These are phyloP conservation scores for Phialophora chinensis DNA, from an alignment of 2,329 filamentous ascomycete genomes.

Conservation along the genomic window DNA sequence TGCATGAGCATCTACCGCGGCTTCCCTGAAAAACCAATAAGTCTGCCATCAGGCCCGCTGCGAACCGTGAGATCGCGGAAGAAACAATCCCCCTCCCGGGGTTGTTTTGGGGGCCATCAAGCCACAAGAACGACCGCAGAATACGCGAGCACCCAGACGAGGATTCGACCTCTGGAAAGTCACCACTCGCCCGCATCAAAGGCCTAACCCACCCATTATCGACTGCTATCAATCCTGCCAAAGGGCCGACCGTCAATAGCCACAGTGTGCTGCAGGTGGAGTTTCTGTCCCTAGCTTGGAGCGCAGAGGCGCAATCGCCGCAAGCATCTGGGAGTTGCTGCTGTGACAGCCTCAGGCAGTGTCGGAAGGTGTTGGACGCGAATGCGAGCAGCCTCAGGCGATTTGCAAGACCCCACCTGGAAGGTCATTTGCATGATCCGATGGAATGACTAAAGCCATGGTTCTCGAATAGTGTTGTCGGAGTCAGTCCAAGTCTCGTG, in stretches of 20 bases:
- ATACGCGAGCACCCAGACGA: neutral
- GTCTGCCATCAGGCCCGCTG: neutral
- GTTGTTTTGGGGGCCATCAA: neutral
- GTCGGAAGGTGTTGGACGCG: neutral
- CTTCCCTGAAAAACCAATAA: neutral
- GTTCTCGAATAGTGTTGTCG: neutral
- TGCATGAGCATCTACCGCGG: neutral
- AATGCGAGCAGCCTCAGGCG: conserved; percentile 2
- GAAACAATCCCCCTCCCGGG: neutral
- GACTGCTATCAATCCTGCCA: neutral
- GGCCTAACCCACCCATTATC: neutral
- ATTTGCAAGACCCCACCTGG: neutral
- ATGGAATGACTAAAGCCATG: conserved; percentile 10
- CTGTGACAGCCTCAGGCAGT: neutral
- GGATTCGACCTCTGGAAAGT: neutral
- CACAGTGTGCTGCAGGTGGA: neutral
- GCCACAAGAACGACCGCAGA: neutral
- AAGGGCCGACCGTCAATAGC: conserved; percentile 1
- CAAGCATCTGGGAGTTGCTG: conserved; percentile 4
- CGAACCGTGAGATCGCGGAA: neutral
- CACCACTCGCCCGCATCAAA: neutral
- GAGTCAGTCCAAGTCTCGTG: neutral
- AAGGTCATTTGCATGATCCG: conserved; percentile 3
- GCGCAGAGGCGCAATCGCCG: neutral
- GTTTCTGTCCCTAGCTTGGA: neutral